Evolutionary conservation across 1,139 yeast species (phyloP).

Genomic region (Saccharomyces pastorianus): DNA sequence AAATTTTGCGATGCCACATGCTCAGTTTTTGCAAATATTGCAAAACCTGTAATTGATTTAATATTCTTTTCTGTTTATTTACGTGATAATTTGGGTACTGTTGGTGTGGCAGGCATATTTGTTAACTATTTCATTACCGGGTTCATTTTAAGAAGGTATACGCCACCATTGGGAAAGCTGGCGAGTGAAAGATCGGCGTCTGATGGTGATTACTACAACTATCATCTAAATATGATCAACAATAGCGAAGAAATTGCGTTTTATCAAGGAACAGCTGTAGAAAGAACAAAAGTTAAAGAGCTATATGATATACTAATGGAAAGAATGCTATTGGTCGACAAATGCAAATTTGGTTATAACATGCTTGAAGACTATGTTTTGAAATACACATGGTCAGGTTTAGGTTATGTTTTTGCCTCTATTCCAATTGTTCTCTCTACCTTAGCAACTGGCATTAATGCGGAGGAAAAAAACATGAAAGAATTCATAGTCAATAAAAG

Average conservation of each 20-base stretch:
- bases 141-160: conserved; percentile 56
- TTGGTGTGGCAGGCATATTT: conserved; percentile 76
- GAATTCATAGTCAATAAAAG: conserved; percentile 87
- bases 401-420: conserved; percentile 85
- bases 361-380: conserved; percentile 78
- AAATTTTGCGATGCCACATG: conserved; percentile 79
- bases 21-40: conserved; percentile 77
- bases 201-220: conserved; percentile 85
- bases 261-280: conserved; percentile 83
- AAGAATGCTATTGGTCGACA: conserved; percentile 38
- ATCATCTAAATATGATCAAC: conserved; percentile 75
- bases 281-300: conserved; percentile 55
- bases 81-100: conserved; percentile 75
- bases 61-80: conserved; percentile 81
- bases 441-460: conserved; percentile 32
- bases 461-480: conserved; percentile 58
- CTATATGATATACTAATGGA: conserved; percentile 55
- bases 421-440: conserved; percentile 63
- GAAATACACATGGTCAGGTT: conserved; percentile 90
- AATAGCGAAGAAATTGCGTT: conserved; percentile 93
- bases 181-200: conserved; percentile 66
- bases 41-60: conserved; percentile 84
- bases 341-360: conserved; percentile 50
- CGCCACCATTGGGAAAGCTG: conserved; percentile 79
- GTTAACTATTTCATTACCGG: conserved; percentile 78